Evolutionary conservation across 352 stramenopile genomes (phyloP).

Genomic region (Globisporangium barbulae): DNA sequence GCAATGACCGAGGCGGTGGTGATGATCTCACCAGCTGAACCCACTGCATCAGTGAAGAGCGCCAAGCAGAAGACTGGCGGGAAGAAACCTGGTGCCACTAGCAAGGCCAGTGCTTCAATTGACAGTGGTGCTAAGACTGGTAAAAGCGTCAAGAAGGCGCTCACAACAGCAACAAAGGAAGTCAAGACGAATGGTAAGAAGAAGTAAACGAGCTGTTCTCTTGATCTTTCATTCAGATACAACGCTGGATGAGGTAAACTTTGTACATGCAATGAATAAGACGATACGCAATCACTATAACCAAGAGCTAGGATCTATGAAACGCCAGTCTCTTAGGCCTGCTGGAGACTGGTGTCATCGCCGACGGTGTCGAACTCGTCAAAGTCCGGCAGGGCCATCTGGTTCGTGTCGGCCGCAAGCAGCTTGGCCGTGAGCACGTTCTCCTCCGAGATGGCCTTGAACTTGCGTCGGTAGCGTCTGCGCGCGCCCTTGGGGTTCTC

Average conservation of each 20-base stretch:
- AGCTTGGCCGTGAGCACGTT: conserved; percentile 23
- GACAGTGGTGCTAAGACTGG: not conserved
- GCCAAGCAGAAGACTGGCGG: conserved; percentile 1
- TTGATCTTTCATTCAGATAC: not conserved
- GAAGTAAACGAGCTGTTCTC: not conserved
- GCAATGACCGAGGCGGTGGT: not conserved
- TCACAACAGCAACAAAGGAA: not conserved
- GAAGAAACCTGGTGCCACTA: conserved; percentile 7
- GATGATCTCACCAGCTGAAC: not conserved
- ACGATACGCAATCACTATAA: no score
- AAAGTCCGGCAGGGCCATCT: conserved; percentile 10
- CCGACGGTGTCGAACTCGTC: conserved; percentile 8
- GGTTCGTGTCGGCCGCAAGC: conserved; percentile 12
- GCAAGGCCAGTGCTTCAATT: not conserved
- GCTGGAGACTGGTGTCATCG: not conserved
- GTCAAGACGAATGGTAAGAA: conserved; percentile 5
- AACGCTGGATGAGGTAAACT: not conserved
- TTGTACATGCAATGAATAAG: no score
- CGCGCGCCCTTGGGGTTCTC: conserved; percentile 18
- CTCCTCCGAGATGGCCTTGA: conserved; percentile 21
- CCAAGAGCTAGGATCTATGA: not conserved
- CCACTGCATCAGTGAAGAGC: not conserved
- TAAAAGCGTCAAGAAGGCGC: not conserved
- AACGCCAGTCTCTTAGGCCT: not conserved
- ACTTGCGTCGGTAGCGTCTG: conserved; percentile 22